Conservation (phyloP, 2,329 filamentous ascomycete species). For the Sphaerostilbella broomeana region DNA sequence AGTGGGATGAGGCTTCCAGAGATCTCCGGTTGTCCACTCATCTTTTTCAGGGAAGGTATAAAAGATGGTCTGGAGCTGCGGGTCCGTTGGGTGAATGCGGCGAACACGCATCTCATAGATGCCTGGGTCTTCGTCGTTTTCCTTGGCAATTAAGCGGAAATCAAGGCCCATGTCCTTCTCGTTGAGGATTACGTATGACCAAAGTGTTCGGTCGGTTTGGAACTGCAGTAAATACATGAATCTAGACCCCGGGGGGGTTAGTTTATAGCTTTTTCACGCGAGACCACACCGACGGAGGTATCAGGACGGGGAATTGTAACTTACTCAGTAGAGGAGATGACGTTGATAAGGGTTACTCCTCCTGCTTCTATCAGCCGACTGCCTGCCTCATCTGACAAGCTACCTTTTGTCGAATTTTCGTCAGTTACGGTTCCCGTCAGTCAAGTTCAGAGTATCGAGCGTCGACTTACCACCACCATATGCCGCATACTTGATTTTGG, state of each 20-base stretch:
- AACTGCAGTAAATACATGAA: conserved; percentile 28
- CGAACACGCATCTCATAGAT: conserved; percentile 28
- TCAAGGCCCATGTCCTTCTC: conserved; percentile 34
- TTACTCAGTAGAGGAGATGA: conserved; percentile 38
- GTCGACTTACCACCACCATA: conserved; percentile 32
- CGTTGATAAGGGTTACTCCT: conserved; percentile 30
- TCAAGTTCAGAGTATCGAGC: no score
- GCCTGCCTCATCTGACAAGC: conserved; percentile 31
- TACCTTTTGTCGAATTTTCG: no score
- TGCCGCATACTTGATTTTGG: conserved; percentile 25
- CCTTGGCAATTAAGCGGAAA: conserved; percentile 25
- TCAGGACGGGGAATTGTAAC: conserved; percentile 10
- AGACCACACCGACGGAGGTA: background rate
- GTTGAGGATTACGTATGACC: conserved; percentile 39
- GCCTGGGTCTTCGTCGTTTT: background rate
- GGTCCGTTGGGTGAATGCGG: conserved; percentile 30
- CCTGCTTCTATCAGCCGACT: conserved; percentile 29
- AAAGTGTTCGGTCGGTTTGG: conserved; percentile 27
- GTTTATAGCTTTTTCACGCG: background rate
- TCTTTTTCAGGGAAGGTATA: conserved; percentile 31
- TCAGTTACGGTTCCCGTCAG: no score
- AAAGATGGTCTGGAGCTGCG: conserved; percentile 28
- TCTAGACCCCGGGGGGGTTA: conserved; percentile 17
- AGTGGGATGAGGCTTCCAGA: conserved; percentile 30
- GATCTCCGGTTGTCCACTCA: conserved; percentile 30